Evolutionary conservation across 2,329 filamentous ascomycete genomes (phyloP), one percentile per base, ranked within the genome.

Genomic region (Diaporthe humulicola): DNA sequence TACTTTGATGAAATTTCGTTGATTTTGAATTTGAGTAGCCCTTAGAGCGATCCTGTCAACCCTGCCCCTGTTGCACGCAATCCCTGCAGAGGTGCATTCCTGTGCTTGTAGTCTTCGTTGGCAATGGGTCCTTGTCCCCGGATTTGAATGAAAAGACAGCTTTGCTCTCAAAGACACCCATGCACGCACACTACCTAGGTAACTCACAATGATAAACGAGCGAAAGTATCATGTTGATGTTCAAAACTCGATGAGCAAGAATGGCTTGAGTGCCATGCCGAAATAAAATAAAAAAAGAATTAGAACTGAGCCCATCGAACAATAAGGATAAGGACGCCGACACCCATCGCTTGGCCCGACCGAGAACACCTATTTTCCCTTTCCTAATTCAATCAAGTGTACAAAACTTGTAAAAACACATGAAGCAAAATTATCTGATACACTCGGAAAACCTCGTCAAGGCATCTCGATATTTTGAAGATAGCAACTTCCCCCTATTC

Each of bases 291-390:
- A n/a, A 48, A 48, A 48, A 48, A n/a, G 1, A 48, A 50, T 42
- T 28, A 22, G 15, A 17, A 45, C 15, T 42, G n/a, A 61, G 38
- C 58, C 22, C 19, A 66, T 17, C 30, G 42, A 36, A 42, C 42
- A 33, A 22, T 17, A 9, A 30, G 17, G 30, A 22, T 17, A 9
- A 30, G 17, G 30, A 66, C 60, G 42, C 60, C 60, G 12, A 66
- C 60, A 66, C 60, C 60, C 60, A 48, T 66, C 60, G 60, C 60
- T 66, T 48, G 60, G 60, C 60, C 60, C 28, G 25, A 64, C 17
- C 60, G 19, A 66, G 30, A 33, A 36, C 60, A 66, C 60, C 60
- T 7, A 30, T 45, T 45, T 64, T n/a, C 58, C 38, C 25, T 28
- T 19, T 45, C 40, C 58, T 12, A 14, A 28, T 33, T 33, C 58